phyloP scores from a whole-genome alignment of 352 stramenopile genomes.

The Elongisporangium anandrum region DNA sequence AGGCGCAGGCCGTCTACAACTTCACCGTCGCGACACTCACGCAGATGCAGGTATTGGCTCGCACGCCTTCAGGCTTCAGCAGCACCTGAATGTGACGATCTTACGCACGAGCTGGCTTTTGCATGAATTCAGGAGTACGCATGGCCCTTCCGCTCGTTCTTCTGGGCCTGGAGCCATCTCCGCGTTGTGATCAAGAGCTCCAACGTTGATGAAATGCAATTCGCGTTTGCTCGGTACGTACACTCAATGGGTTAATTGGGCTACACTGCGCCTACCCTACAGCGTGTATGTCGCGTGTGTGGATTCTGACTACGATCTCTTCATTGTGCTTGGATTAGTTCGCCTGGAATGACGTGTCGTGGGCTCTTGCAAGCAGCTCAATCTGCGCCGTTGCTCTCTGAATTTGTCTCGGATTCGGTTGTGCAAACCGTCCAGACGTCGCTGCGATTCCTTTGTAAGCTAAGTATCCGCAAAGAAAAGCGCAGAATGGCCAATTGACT shows the following conservation, averaged over 20 bases:
- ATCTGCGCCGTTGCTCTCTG: conserved; percentile 26
- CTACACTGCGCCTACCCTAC: neutral
- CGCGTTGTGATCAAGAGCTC: conserved; percentile 50
- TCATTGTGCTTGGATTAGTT: conserved; percentile 19
- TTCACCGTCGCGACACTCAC: conserved; percentile 41
- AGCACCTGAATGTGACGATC: neutral
- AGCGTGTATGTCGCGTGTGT: conserved; percentile 3
- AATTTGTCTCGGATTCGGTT: conserved; percentile 31
- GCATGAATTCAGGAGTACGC: conserved; percentile 26
- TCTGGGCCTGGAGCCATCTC: conserved; percentile 79
- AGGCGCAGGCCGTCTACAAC: conserved; percentile 50
- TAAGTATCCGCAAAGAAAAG: too few species aligned
- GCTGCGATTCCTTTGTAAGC: conserved; percentile 44
- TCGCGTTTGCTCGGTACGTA: conserved; percentile 48
- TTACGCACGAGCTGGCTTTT: neutral
- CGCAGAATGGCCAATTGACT: neutral
- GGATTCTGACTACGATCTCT: conserved; percentile 3
- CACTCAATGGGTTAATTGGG: neutral
- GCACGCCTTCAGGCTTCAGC: neutral
- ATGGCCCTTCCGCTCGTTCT: conserved; percentile 58
- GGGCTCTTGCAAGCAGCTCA: conserved; percentile 41
- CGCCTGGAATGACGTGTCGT: conserved; percentile 48
- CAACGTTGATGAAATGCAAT: conserved; percentile 46
- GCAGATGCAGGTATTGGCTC: conserved; percentile 33
- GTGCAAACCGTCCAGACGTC: conserved; percentile 37